Evolutionary conservation across 176 grass and related monocot genomes (phyloP), one percentile per base, ranked within the genome.

Genomic region (Carex myosuroides): DNA sequence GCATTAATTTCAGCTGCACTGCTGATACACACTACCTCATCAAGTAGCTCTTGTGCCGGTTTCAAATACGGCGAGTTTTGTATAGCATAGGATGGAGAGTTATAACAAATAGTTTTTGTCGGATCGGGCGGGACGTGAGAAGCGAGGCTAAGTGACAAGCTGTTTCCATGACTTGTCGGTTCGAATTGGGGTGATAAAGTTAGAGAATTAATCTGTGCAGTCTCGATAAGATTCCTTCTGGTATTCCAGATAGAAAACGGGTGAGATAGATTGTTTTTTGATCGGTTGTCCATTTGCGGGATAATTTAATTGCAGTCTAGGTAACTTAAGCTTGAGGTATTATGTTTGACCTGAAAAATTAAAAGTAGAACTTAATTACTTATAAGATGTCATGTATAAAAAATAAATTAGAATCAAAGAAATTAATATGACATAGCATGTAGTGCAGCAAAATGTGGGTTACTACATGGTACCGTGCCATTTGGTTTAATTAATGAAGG

Each of bases 41-140:
- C 66, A 37, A 98, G 93, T 74, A 98, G 80, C 83, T 98, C 93
- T 83, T 91, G 93, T 37, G 81, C 91, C 3, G 93, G 96, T 46
- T 85, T 87, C 58, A 98, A 84, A 86, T 88, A 98, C 13, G 86
- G 74, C 2, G 91, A 98, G 16, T 80, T 67, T n/a, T 77, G 89
- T 17, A 95, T 76, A 5, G 48, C 79, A 77, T 86, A 74, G n/a
- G 83, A 1, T 39, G 88, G 64, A 72, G 78, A 80, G 17, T 81
- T 24, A 61, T 54, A 32, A 26, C 71, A 44, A 33, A 64, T 26
- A 84, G 32, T 14, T 86, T 60, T 62, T 32, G 55, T 62, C 18
- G 30, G 56, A 35, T 80, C 80, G 8, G 60, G 0, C 12, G 50
- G 60, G 12, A 82, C 29, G 37, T 86, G 78, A 14, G 87, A 86